phyloP scores from a whole-genome alignment of 441 rosid species.

The Aquilaria agallochum region DNA sequence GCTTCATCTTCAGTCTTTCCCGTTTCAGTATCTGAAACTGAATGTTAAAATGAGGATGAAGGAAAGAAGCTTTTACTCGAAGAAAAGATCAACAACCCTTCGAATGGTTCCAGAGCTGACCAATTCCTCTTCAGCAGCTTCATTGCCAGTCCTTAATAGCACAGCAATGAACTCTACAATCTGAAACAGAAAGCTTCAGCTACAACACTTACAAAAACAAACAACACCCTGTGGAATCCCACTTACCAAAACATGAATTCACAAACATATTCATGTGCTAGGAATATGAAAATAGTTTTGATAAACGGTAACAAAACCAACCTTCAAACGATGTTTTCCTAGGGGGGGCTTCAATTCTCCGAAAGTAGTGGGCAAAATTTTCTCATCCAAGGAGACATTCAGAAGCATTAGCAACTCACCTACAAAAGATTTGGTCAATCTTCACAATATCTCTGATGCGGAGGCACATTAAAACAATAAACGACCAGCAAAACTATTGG shows the following conservation, averaged over 20 bases:
- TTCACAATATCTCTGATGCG: slow-evolving; percentile 9
- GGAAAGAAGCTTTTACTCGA: slow-evolving; percentile 51
- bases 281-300: slow-evolving; percentile 11
- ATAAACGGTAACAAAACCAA: slow-evolving; percentile 23
- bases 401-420: slow-evolving; percentile 77
- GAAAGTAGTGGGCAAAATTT: slow-evolving; percentile 82
- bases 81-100: slow-evolving; percentile 81
- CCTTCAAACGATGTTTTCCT: slow-evolving; percentile 99
- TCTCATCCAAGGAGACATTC: slow-evolving; percentile 73
- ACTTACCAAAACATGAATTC: neutral
- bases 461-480: slow-evolving; percentile 9
- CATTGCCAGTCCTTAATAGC: slow-evolving; percentile 73
- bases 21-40: slow-evolving; percentile 19
- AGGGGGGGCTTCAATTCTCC: slow-evolving; percentile 96
- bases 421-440: slow-evolving; percentile 26
- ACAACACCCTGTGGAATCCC: neutral
- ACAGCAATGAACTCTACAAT: slow-evolving; percentile 94
- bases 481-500: slow-evolving; percentile 2
- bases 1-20: slow-evolving; percentile 5
- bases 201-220: neutral
- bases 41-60: slow-evolving; percentile 3
- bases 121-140: slow-evolving; percentile 78
- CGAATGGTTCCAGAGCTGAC: slow-evolving; percentile 77
- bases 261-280: neutral
- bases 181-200: slow-evolving; percentile 29